Evolutionary conservation across 257 asterid species (phyloP), one percentile per base, ranked within the genome.

Genomic region (Echium plantagineum): DNA sequence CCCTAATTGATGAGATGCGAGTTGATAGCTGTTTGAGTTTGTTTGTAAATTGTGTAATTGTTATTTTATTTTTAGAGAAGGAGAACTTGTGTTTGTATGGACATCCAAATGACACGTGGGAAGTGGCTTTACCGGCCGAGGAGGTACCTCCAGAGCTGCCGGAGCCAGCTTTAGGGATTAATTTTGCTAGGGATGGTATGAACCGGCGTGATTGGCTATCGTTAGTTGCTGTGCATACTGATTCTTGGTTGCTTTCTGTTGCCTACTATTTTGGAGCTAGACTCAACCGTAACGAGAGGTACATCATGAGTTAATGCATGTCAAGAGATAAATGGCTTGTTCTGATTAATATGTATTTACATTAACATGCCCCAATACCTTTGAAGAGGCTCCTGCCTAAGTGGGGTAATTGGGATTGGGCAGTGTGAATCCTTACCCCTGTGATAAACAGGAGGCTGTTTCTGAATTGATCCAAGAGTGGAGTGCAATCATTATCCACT

Each of bases 51-150:
- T 3, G 2, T 18, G 10, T 53, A n/a, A n/a, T n/a, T 53, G 15
- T 56, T 15, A 3, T 55, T 55, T 56, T 56, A 9, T 22, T 6
- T 1, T 21, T 18, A 56, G 72, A 67, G 57, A 61, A 63, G 59
- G 72, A 67, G 57, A 67, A 67, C 55, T 67, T 67, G 72, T 67
- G 72, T 67, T 67, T 67, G 62, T 67, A 67, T 55, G 72, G 72
- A 6, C 67, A 67, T 67, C 66, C 72, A n/a, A 61, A 61, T 61
- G 67, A 61, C 24, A 38, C 66, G 5, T 67, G 72, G 72, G 72
- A 67, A 61, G 72, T 67, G 64, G 57, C 67, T 3, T 63, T 67
- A 31, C 72, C 72, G 18, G 72, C 72, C 8, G 72, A 67, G 52
- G 72, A 67, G 52, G 72, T 67, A 22, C 72, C 72, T 17, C 66